A percentile compares a stretch with the other conserved stretches of the same genome.
These are phyloP conservation scores for Mortierella sp. DNA, from an alignment of 371 early-diverging fungal species.

Conservation along the genomic window DNA sequence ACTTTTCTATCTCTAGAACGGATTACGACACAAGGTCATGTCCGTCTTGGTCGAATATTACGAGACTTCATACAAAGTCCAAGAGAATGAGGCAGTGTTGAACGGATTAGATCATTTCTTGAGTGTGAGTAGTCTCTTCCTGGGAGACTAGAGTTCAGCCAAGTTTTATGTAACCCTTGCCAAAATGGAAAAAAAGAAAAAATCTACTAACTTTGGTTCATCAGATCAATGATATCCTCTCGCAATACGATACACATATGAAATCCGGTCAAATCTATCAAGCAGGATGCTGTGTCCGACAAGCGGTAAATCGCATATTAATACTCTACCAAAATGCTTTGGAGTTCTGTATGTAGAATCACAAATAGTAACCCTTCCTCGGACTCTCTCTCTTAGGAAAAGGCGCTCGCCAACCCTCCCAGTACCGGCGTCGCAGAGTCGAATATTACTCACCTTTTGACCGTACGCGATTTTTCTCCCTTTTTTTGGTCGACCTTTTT, in stretches of 20 bases:
- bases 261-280: conserved; percentile 47
- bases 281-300: conserved; percentile 51
- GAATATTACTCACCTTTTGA: conserved; percentile 31
- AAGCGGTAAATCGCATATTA: conserved; percentile 28
- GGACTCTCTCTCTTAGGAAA: conserved; percentile 13
- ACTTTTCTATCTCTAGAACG: conserved; percentile 12
- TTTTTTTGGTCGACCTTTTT: no score
- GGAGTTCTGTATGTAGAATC: no score
- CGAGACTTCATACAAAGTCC: conserved; percentile 44
- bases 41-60: conserved; percentile 43
- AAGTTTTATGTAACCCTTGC: no score
- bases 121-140: conserved; percentile 4
- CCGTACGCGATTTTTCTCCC: conserved; percentile 30
- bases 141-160: no score
- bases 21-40: conserved; percentile 45
- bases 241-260: conserved; percentile 41
- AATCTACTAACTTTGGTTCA: background rate
- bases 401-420: conserved; percentile 31
- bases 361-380: no score
- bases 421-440: conserved; percentile 38
- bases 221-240: conserved; percentile 42
- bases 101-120: conserved; percentile 45
- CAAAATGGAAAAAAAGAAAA: background rate
- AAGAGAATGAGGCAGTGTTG: conserved; percentile 37
- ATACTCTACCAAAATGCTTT: no score